Conservation (phyloP, 257 asterid genomes). For the Petunia axillaris region DNA sequence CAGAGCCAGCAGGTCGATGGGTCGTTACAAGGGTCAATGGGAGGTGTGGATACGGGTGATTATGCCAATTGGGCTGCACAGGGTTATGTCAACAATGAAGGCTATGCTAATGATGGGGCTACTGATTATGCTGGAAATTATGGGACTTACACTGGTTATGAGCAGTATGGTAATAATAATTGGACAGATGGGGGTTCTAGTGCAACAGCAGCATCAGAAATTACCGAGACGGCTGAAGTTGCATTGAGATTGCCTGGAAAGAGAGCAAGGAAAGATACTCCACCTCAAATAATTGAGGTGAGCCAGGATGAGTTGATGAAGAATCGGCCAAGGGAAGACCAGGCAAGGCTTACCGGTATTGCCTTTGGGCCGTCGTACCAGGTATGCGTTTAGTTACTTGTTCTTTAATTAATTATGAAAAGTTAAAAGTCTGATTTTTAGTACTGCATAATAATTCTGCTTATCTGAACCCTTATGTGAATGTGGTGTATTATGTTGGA, state of each 20-base stretch:
- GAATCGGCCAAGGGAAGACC: conserved; percentile 91
- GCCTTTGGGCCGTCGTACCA: conserved; percentile 92
- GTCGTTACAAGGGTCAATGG: conserved; percentile 29
- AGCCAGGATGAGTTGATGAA: conserved; percentile 95
- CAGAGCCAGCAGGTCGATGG: conserved; percentile 36
- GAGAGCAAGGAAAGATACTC: conserved; percentile 76
- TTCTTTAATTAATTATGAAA: conserved; percentile 15
- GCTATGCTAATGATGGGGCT: conserved; percentile 38
- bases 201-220: conserved; percentile 43
- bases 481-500: not conserved
- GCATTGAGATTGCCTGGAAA: conserved; percentile 49
- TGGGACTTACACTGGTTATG: conserved; percentile 43
- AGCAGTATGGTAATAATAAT: conserved; percentile 46
- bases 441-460: not conserved
- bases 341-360: conserved; percentile 77
- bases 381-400: conserved; percentile 46
- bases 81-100: conserved; percentile 40
- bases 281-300: conserved; percentile 73
- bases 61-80: conserved; percentile 42
- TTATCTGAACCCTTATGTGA: not conserved
- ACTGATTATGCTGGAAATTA: conserved; percentile 46
- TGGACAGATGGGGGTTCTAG: conserved; percentile 43
- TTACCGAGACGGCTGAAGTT: conserved; percentile 46
- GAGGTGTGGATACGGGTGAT: conserved; percentile 32
- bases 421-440: not conserved